These are phyloP conservation scores for Brassica nigra DNA, from an alignment of 345 rosid genomes.

Conservation along the genomic window DNA sequence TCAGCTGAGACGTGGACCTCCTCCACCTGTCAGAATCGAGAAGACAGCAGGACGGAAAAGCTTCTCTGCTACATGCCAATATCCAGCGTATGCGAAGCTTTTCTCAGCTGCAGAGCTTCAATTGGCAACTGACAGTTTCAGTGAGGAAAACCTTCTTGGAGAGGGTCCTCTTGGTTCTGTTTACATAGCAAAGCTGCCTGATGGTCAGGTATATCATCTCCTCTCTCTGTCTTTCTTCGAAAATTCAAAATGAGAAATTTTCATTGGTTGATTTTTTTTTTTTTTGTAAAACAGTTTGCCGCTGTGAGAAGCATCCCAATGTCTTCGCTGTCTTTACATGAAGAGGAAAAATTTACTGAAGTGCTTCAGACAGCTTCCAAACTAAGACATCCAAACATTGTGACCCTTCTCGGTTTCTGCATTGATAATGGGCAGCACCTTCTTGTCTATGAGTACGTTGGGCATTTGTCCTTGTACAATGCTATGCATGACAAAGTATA, in stretches of 20 bases:
- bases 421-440: conserved; percentile 79
- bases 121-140: conserved; percentile 71
- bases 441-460: conserved; percentile 75
- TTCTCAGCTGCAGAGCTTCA: conserved; percentile 74
- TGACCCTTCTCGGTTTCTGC: conserved; percentile 79
- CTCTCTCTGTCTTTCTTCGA: neutral
- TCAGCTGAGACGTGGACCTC: conserved; percentile 44
- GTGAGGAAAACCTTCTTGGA: conserved; percentile 72
- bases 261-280: neutral
- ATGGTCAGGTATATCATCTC: conserved; percentile 62
- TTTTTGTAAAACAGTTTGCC: conserved; percentile 48
- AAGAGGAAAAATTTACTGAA: conserved; percentile 74
- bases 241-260: neutral
- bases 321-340: conserved; percentile 68
- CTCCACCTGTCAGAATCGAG: conserved; percentile 42
- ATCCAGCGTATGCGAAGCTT: conserved; percentile 53
- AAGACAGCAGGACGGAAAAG: conserved; percentile 52
- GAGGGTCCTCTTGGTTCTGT: conserved; percentile 89
- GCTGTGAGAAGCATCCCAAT: conserved; percentile 75
- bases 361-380: conserved; percentile 64
- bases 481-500: conserved; percentile 62
- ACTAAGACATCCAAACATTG: conserved; percentile 80
- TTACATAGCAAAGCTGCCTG: conserved; percentile 74
- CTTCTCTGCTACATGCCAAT: conserved; percentile 48
- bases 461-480: conserved; percentile 63